These are phyloP conservation scores for Epithele typhae DNA, from an alignment of 768 basidiomycete genomes.

Conservation along the genomic window DNA sequence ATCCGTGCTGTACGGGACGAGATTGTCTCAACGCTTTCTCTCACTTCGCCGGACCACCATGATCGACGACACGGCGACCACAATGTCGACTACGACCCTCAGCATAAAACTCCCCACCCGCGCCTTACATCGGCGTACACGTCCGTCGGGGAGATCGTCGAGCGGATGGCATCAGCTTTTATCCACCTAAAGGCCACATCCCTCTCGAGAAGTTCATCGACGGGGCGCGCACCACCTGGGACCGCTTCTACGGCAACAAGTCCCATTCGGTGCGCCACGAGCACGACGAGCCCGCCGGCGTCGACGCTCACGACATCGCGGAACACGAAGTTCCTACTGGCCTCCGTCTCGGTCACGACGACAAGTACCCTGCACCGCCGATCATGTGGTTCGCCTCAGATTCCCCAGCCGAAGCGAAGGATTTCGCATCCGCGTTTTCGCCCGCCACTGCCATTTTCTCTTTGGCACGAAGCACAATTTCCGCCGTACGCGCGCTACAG, in stretches of 20 bases:
- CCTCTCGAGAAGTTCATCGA: slow-evolving; percentile 46
- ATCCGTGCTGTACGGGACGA: slow-evolving; percentile 49
- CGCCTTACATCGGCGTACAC: slow-evolving; percentile 52
- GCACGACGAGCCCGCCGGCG: background rate
- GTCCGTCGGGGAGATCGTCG: slow-evolving; percentile 59
- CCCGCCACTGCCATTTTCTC: slow-evolving; percentile 38
- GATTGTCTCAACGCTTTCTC: slow-evolving; percentile 23
- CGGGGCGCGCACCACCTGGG: slow-evolving; percentile 40
- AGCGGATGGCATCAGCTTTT: slow-evolving; percentile 6
- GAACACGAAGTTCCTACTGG: background rate
- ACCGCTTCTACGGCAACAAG: slow-evolving; percentile 28
- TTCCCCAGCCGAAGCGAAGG: slow-evolving; percentile 38
- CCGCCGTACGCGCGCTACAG: slow-evolving; percentile 42
- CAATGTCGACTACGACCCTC: background rate
- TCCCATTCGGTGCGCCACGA: background rate
- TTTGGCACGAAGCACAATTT: slow-evolving; percentile 37
- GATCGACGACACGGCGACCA: background rate
- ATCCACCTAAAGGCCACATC: slow-evolving; percentile 31
- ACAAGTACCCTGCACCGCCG: slow-evolving; percentile 25
- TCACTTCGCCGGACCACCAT: background rate
- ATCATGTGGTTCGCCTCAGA: slow-evolving; percentile 61
- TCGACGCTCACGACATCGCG: background rate
- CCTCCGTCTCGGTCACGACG: slow-evolving; percentile 11
- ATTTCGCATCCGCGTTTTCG: slow-evolving; percentile 39
- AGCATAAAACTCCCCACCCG: slow-evolving; percentile 3